phyloP scores from a whole-genome alignment of 345 rosid species.

The Nephelium lappaceum region DNA sequence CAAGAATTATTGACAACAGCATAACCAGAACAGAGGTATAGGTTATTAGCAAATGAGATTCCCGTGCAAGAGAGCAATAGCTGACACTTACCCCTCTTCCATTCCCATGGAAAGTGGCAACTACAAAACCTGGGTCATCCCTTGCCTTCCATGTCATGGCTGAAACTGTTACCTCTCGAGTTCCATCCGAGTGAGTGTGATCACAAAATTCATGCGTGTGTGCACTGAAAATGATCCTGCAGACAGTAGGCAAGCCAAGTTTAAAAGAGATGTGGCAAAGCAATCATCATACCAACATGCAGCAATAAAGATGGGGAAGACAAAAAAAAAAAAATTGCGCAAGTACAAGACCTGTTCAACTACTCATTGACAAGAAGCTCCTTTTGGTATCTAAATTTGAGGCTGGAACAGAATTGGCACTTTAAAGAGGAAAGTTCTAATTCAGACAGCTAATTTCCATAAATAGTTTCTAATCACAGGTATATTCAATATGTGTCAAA shows the following conservation, averaged over 20 bases:
- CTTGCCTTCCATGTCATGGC: conserved; percentile 62
- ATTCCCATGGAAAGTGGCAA: conserved; percentile 46
- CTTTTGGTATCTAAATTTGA: neutral
- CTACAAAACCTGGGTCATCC: conserved; percentile 58
- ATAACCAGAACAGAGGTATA: conserved; percentile 34
- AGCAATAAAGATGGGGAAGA: neutral
- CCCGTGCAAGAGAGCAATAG: conserved; percentile 56
- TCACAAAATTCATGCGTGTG: conserved; percentile 54
- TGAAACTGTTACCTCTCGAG: conserved; percentile 59
- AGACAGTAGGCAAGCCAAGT: neutral
- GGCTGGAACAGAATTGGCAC: neutral
- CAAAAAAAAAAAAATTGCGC: neutral
- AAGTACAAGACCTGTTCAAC: too few relatives aligned
- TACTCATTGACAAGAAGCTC: neutral
- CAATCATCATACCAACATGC: neutral
- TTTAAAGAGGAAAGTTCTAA: too few relatives aligned
- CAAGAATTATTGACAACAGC: conserved; percentile 22
- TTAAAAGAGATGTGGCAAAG: neutral
- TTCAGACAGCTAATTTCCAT: too few relatives aligned
- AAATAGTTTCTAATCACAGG: too few relatives aligned
- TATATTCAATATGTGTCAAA: too few relatives aligned
- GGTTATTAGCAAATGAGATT: conserved; percentile 45
- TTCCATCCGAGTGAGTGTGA: conserved; percentile 56
- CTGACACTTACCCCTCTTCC: conserved; percentile 39
- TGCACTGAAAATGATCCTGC: conserved; percentile 59